A percentile compares a stretch with the other conserved stretches of the same genome.
Conservation (phyloP, 768 basidiomycete species). For the Neoboletus magnificus region DNA sequence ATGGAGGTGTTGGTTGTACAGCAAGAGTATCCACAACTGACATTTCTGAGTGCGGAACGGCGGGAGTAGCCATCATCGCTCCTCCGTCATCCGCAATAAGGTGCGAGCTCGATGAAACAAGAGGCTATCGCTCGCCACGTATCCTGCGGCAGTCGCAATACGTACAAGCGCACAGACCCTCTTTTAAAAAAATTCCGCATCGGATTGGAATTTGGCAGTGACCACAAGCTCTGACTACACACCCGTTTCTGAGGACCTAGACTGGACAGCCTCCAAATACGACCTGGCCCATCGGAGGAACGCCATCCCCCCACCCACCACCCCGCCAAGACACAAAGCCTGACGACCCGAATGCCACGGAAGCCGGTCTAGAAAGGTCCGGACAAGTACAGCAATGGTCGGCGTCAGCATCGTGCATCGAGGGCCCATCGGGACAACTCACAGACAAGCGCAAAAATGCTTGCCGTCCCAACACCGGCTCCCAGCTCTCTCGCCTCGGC, state of each 20-base stretch:
- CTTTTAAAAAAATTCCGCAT: background rate
- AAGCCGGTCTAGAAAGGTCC: conserved; percentile 48
- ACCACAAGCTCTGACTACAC: background rate
- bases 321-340: conserved; percentile 51
- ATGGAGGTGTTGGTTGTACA: conserved; percentile 7
- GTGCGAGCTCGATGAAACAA: conserved; percentile 1
- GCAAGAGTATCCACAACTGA: conserved; percentile 6
- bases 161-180: conserved; percentile 13
- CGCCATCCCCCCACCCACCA: conserved; percentile 54
- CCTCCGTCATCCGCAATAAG: conserved; percentile 7
- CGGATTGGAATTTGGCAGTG: background rate
- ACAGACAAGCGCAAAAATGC: conserved; percentile 56
- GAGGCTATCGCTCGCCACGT: background rate
- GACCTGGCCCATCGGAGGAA: conserved; percentile 40
- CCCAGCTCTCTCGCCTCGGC: conserved; percentile 50
- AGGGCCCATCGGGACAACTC: conserved; percentile 27
- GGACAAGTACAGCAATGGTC: background rate
- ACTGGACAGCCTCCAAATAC: conserved; percentile 25
- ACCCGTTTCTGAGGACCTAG: background rate
- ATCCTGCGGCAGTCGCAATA: background rate
- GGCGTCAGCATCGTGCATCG: background rate
- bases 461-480: conserved; percentile 63
- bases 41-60: conserved; percentile 13
- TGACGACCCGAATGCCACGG: conserved; percentile 48
- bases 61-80: conserved; percentile 6